Base-by-base conservation (phyloP, 176 grass and related monocot species). In the Cenchrus purpureus region DNA sequence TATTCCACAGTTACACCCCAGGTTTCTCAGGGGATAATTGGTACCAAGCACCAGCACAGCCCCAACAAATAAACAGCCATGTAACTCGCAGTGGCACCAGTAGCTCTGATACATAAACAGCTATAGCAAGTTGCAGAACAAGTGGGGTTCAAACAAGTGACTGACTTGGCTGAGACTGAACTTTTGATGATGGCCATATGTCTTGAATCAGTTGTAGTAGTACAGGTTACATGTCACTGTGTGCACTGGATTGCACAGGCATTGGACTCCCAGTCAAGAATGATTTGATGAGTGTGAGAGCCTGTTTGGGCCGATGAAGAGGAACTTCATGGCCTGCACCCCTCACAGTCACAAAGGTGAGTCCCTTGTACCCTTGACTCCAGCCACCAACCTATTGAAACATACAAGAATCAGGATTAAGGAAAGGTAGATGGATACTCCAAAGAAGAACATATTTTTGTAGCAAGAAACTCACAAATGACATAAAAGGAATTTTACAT, bases 281-380 rank as follows among this genome's bases (percentile, higher is more conserved):
- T 52, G 97, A 77, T 85, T 94, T 91, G 67, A 99, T 71, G 66
- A 99, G 89, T 74, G 88, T 88, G 13, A 99, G 90, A 58, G 97
- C 90, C 44, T 94, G 91, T 66, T 99, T 99, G 29, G 93, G 93
- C 40, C 84, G 88, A 90, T 96, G 93, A 25, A 96, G 83, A 56
- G 97, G 91, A 83, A 96, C 97, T 88, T 99, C 97, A 74, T 99
- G 97, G 68, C 93, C 93, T 0, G 97, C 97, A 62, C 97, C 97
- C 70, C 97, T 95, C 46, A 98, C 89, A 0, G 91, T 89, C 75
- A 99, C 91, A 78, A 96, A 96, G 17, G 85, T 94, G 60, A 99
- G 91, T 51, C 97, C 97, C 78, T 84, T 44, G 16, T 99, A 99
- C 46, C 82, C 97, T 89, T 99, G 93, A 69, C 53, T 96, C 97